Conservation (phyloP, 202 grass and related monocot genomes). For the Zoysia matrella region DNA sequence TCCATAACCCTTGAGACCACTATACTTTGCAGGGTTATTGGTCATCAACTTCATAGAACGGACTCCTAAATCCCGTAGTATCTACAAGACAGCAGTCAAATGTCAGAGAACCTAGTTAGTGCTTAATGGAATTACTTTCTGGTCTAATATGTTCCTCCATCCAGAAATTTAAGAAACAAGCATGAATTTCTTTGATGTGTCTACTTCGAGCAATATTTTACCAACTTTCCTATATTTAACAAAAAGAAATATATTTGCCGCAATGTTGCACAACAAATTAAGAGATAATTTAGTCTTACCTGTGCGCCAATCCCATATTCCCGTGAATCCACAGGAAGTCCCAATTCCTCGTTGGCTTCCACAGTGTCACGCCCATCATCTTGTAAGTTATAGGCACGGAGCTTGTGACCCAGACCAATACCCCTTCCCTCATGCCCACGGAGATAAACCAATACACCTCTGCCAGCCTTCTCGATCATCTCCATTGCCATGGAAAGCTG, state of each 20-base stretch:
- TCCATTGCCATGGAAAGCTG: no score
- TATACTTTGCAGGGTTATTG: slow-evolving; percentile 86
- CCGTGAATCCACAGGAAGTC: no score
- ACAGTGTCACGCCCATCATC: no score
- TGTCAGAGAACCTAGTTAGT: neutral
- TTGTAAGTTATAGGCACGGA: slow-evolving; percentile 73
- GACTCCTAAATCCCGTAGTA: slow-evolving; percentile 76
- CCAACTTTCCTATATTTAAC: neutral
- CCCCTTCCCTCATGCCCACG: slow-evolving; percentile 97
- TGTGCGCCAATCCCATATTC: slow-evolving; percentile 78
- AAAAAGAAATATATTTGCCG: neutral
- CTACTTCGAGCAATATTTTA: neutral
- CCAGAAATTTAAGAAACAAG: neutral
- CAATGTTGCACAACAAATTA: neutral
- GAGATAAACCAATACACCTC: slow-evolving; percentile 83
- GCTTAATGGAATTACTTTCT: neutral
- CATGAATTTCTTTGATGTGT: neutral
- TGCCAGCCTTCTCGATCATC: no score
- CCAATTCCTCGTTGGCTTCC: no score
- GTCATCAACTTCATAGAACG: slow-evolving; percentile 87
- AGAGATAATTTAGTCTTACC: slow-evolving; percentile 52
- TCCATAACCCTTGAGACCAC: slow-evolving; percentile 40
- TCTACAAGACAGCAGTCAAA: slow-evolving; percentile 47
- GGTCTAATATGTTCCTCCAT: neutral
- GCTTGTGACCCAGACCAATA: slow-evolving; percentile 86